Evolutionary conservation across 805 yeast genomes (phyloP).

Genomic region (Priceomyces carsonii): DNA sequence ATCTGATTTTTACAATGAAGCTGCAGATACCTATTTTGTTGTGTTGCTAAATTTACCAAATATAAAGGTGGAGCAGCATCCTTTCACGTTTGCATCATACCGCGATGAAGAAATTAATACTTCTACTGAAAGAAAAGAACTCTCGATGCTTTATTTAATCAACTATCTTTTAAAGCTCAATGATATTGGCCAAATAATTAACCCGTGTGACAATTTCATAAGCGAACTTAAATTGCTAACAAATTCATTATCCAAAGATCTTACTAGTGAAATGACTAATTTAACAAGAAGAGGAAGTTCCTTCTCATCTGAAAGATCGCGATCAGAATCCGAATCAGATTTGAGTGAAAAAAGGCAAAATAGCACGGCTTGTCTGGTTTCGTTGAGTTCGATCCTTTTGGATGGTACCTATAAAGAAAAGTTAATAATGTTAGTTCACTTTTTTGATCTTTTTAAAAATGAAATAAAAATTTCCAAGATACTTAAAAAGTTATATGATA

Average conservation of each 20-base stretch:
- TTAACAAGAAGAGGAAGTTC: conserved; percentile 21
- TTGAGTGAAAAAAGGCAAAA: conserved; percentile 2
- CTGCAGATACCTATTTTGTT: conserved; percentile 26
- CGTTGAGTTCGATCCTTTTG: conserved; percentile 21
- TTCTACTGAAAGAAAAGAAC: conserved; percentile 26
- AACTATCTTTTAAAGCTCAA: conserved; percentile 22
- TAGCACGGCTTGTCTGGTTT: conserved; percentile 8
- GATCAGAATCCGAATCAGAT: conserved; percentile 13
- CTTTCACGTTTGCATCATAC: conserved; percentile 1
- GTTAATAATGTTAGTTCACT: conserved; percentile 17
- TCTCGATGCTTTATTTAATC: conserved; percentile 27
- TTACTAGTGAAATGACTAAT: conserved; percentile 23
- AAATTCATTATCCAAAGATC: conserved; percentile 18
- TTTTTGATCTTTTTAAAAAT: conserved; percentile 16
- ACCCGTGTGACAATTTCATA: conserved; percentile 13
- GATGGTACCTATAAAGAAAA: conserved; percentile 35
- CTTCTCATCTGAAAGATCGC: conserved; percentile 18
- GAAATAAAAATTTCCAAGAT: conserved; percentile 10
- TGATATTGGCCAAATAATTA: conserved; percentile 16
- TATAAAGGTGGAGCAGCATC: background rate
- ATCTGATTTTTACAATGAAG: conserved; percentile 10
- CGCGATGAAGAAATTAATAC: conserved; percentile 1
- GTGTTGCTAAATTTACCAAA: conserved; percentile 23
- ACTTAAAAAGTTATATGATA: conserved; percentile 3
- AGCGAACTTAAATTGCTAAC: conserved; percentile 19